Base-by-base conservation (phyloP, 306 rosid genomes). In the Fragaria iinumae region DNA sequence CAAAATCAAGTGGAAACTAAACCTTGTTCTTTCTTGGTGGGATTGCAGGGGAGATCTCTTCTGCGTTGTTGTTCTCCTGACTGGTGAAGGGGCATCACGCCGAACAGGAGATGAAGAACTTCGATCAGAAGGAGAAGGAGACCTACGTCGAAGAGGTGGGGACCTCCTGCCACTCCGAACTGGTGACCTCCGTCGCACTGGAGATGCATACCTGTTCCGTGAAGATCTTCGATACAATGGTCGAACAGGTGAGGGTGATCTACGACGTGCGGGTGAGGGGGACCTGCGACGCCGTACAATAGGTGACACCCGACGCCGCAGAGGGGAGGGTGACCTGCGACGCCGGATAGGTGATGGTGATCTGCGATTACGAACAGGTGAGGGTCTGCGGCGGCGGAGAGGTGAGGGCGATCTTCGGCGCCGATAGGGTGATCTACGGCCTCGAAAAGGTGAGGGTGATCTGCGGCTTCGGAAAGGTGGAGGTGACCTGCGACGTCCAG, bases 11-110 rank as follows among this genome's bases (percentile, higher is more conserved):
- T 78, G 29, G 8, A 64, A 17, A 13, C 2, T 16, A 71, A 83
- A 93, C 96, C 97, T 93, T 81, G 59, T 81, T 80, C 79, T 86
- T 59, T 72, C 91, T 71, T 72, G 53, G 17, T 89, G 85, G 75
- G 95, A 84, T 67, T 73, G 88, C 77, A 77, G 10, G 41, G 78
- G 86, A 77, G 89, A 83, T 66, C 85, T 86, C 71, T 52, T 85
- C 27, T 41, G 77, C 68, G 77, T 84, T 59, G 81, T 74, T 59
- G 43, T 83, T 78, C 77, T 82, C 86, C 75, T 57, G 39, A 71
- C 60, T 57, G 85, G 87, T n/a, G 87, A 89, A 52, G 72, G 89
- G 85, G 90, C 85, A 64, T 59, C 80, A 57, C 4, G 80, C 64
- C 32, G 82, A 32, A 71, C 0, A 23, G 92, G 87, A 66, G 93